phyloP scores from a whole-genome alignment of 306 rosid species.

The Alnus rubra region DNA sequence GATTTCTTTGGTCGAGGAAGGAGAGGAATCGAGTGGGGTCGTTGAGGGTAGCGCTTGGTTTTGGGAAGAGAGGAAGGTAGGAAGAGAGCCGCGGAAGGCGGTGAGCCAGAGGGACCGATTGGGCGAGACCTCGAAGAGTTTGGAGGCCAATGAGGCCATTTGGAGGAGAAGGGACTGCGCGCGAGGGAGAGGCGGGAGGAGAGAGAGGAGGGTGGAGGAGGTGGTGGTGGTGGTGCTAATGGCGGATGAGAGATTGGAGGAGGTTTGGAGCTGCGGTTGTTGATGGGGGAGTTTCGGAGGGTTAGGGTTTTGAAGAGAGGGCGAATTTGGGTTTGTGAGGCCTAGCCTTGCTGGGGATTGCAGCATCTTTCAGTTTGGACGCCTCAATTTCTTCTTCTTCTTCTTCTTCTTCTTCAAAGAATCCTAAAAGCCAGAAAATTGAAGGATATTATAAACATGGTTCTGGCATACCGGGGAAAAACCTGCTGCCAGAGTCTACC shows the following conservation, averaged over 20 bases:
- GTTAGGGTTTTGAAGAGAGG: constrained; percentile 66
- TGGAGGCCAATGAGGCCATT: constrained; percentile 76
- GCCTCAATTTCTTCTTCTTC: not conserved
- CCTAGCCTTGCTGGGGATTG: constrained; percentile 92
- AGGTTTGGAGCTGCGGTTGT: constrained; percentile 33
- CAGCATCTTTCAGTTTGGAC: not conserved
- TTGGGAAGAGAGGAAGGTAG: constrained; percentile 73
- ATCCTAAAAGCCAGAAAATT: not conserved
- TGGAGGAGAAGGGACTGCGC: constrained; percentile 83
- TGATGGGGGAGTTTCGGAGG: constrained; percentile 71
- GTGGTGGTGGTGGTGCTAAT: constrained; percentile 36
- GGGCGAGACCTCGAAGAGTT: constrained; percentile 77
- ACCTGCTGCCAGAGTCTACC: too few relatives aligned
- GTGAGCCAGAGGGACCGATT: constrained; percentile 71
- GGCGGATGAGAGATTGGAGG: constrained; percentile 11
- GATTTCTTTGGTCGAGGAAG: constrained; percentile 70
- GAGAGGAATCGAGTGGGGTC: constrained; percentile 45
- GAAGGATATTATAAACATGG: not conserved
- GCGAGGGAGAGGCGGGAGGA: constrained; percentile 86
- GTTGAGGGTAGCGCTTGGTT: constrained; percentile 34
- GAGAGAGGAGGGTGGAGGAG: constrained; percentile 64
- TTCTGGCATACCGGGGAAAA: not conserved
- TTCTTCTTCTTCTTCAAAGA: constrained; percentile 2
- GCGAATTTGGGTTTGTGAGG: constrained; percentile 76
- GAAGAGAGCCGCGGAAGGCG: constrained; percentile 74